Evolutionary conservation across 192 early-diverging fungal genomes (phyloP), one percentile per base, ranked within the genome.

Genomic region (Chytriomyces hyalinus): DNA sequence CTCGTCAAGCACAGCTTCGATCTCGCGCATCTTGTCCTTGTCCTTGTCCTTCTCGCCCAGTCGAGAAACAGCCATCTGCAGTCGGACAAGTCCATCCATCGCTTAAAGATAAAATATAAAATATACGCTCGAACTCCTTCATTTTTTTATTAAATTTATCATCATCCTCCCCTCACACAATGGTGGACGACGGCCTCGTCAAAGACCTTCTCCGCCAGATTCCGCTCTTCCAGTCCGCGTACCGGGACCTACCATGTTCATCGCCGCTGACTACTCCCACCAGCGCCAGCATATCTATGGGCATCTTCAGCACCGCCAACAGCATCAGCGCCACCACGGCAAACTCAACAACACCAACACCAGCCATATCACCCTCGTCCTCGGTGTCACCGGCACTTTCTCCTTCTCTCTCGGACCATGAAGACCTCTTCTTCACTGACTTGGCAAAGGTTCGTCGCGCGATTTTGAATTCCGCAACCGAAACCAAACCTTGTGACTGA

Each of bases 351-450:
- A 15, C 57, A n/a, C 57, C 15, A 59, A 59, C 15, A 15, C 15
- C 17, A 59, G 20, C 57, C 57, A n/a, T 20, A n/a, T 59, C 20
- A 59, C 57, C 20, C 57, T 20, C 17, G 17, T 59, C 36, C 36
- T 36, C 36, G 4, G 36, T 20, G 53, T 57, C 53, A 20, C 53
- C 13, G 53, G 15, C 53, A 57, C 15, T 57, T 20, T 57, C 53
- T 5, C 63, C 26, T 1, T 11, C 26, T 15, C 63, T 13, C 17
- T 24, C 63, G 26, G 66, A 67, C 45, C 13, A 26, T 43, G 66
- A 67, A 48, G 66, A 67, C 15, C 66, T 15, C 28, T 67, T 67
- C 22, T 67, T 67, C 44, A 11, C 24, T n/a, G 66, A 67, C 47
- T 46, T 67, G 13, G 66, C 66, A 43, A 67, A 67, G 44, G 66